Evolutionary conservation across 176 grass and related monocot genomes (phyloP), one percentile per base, ranked within the genome.

Genomic region (Canna indica): DNA sequence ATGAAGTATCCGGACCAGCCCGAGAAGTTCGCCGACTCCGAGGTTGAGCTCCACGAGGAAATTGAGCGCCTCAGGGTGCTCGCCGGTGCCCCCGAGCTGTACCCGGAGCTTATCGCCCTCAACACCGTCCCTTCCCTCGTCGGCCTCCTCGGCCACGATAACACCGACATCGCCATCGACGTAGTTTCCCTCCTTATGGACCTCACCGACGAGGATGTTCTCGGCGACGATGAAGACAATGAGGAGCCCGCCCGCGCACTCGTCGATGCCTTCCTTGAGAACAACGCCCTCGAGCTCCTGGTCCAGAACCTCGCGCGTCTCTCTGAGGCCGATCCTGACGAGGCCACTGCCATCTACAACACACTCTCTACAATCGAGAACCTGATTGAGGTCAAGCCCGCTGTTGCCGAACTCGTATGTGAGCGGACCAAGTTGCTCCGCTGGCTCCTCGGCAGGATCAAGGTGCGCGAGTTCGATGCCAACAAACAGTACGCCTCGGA

Each of bases 401-500:
- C 83, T 29, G 88, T 97, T 57, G 76, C 93, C 7, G 93, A 97
- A 29, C 66, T 87, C 38, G 86, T 92, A 67, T 97, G 86, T 36
- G 88, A 92, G 63, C 76, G 84, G 42, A 97, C 93, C 38, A 91
- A 90, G 74, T 48, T 97, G 29, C 88, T 97, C 17, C 79, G 88
- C 18, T 92, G 88, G 88, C 88, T 97, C 56, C 83, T 97, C 1
- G 73, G 86, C 7, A 75, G 93, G 66, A 75, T 97, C 70, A 97
- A 97, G 71, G 72, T 76, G 48, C 86, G 93, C 0, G 93, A 96
- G 30, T 96, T 96, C 33, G 93, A 96, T 70, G 63, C 86, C 38
- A 97, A 97, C 81, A 97, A 97, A 78, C 86, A 97, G 79, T 97
- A 97, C 73, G 88, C 93, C 0, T 97, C 93, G 0, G 88, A 96